Base-by-base conservation (phyloP, 2,329 filamentous ascomycete species). In the Cytospora piceicola region DNA sequence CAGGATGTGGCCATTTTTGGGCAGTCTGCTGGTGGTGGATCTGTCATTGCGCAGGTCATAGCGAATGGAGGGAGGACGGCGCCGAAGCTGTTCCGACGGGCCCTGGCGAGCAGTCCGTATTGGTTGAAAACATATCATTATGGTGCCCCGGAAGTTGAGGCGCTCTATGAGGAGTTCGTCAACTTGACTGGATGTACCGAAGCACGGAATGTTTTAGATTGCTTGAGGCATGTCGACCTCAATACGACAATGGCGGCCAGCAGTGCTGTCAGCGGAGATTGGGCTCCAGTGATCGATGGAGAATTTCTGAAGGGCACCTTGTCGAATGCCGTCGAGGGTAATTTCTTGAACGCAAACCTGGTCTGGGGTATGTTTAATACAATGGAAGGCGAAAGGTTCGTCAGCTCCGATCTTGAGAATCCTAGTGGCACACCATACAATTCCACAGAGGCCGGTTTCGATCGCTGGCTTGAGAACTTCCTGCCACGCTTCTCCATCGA, bases 1-100 rank as follows among this genome's bases (percentile, higher is more conserved):
- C 74, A 76, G 15, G 82, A 85, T 65, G 80, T 90, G 30, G 89
- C 85, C 2, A 73, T 89, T 62, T 85, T 86, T 82, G 89, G 87
- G 0, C 74, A 82, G 51, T 87, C 84, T 70, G 87, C 87, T 34
- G 87, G 87, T 12, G 85, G 59, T 15, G 59, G 59, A 14, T 54
- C 49, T 3, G 59, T 61, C n/a, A 30, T 61, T 20, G 59, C 59
- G 4, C 59, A 61, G 20, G 39, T 52, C 6, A 54, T 61, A 34
- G 51, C 59, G 0, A 17, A 39, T 2, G 34, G 30, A 9, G 58
- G 46, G 22, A 53, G 20, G 27, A 32, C 29, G 7, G 39, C 29
- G 17, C 30, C 46, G 14, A 27, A 11, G 14, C 51, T 54, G 32
- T 61, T 61, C 34, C 20, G 8, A 14, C 12, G 59, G 51, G 59